Evolutionary conservation across 371 early-diverging fungal genomes (phyloP).

Genomic region (Haplosporangium sp.): DNA sequence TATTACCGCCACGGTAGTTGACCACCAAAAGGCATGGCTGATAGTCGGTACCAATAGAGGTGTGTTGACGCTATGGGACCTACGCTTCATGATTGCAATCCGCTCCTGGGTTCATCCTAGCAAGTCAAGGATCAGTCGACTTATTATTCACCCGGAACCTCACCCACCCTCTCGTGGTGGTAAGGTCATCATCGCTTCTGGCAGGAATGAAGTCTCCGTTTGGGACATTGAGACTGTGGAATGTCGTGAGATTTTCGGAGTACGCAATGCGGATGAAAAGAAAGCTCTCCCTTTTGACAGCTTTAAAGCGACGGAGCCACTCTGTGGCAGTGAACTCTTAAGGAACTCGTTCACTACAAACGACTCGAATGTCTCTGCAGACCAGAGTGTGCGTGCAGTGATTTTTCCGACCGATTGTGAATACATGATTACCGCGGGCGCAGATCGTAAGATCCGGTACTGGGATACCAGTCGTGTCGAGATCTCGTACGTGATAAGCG

Average conservation of each 20-base stretch:
- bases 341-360: slow-evolving; percentile 62
- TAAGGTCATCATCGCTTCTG: slow-evolving; percentile 73
- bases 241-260: slow-evolving; percentile 79
- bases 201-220: slow-evolving; percentile 83
- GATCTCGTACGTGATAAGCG: slow-evolving; percentile 77
- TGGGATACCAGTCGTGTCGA: slow-evolving; percentile 80
- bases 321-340: slow-evolving; percentile 63
- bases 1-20: slow-evolving; percentile 78
- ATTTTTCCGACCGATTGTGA: slow-evolving; percentile 65
- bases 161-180: slow-evolving; percentile 57
- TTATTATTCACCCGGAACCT: slow-evolving; percentile 65
- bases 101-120: slow-evolving; percentile 86
- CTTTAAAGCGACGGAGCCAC: slow-evolving; percentile 68
- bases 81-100: slow-evolving; percentile 84
- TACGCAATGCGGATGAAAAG: slow-evolving; percentile 70
- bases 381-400: slow-evolving; percentile 68
- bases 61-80: slow-evolving; percentile 84
- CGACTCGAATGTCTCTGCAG: slow-evolving; percentile 62
- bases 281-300: slow-evolving; percentile 60
- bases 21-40: slow-evolving; percentile 74
- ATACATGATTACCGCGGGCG: slow-evolving; percentile 83
- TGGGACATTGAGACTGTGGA: slow-evolving; percentile 83
- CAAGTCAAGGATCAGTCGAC: slow-evolving; percentile 72
- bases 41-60: slow-evolving; percentile 87
- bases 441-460: slow-evolving; percentile 85